These are phyloP conservation scores for Rhododendron williamsianum DNA, from an alignment of 148 eudicot genomes.

Conservation along the genomic window DNA sequence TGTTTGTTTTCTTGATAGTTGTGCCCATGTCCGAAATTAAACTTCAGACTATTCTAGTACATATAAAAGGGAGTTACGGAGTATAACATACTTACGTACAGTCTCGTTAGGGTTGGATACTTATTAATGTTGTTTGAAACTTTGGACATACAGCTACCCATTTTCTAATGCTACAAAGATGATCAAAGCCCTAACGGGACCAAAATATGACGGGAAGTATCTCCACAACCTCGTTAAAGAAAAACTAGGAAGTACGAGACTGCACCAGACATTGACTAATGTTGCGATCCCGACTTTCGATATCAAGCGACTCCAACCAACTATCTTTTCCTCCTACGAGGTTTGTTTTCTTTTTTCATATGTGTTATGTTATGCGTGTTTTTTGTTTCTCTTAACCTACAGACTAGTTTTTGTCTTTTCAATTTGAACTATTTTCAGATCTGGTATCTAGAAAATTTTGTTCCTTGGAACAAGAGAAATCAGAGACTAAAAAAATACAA, in stretches of 20 bases:
- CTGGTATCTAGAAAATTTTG: too few species aligned
- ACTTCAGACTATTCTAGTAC: too few species aligned
- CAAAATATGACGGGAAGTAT: slow-evolving; percentile 14
- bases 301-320: slow-evolving; percentile 12
- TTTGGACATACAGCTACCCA: background rate
- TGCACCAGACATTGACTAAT: slow-evolving; percentile 14
- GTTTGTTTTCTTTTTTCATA: background rate
- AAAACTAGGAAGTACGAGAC: background rate
- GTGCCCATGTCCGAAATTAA: too few species aligned
- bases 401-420: too few species aligned
- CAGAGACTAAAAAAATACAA: too few species aligned
- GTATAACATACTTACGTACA: background rate
- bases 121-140: background rate
- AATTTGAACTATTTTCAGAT: too few species aligned
- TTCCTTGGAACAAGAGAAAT: too few species aligned
- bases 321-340: slow-evolving; percentile 15
- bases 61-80: too few species aligned
- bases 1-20: too few species aligned
- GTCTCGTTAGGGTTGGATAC: background rate
- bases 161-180: background rate
- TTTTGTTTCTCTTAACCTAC: too few species aligned
- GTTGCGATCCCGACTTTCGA: slow-evolving; percentile 15
- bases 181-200: slow-evolving; percentile 2
- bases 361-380: background rate
- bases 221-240: slow-evolving; percentile 3